A percentile compares a stretch with the other conserved stretches of the same genome.
These are phyloP conservation scores for Aspergillus biplanus DNA, from an alignment of 495 filamentous ascomycete genomes.

Conservation along the genomic window DNA sequence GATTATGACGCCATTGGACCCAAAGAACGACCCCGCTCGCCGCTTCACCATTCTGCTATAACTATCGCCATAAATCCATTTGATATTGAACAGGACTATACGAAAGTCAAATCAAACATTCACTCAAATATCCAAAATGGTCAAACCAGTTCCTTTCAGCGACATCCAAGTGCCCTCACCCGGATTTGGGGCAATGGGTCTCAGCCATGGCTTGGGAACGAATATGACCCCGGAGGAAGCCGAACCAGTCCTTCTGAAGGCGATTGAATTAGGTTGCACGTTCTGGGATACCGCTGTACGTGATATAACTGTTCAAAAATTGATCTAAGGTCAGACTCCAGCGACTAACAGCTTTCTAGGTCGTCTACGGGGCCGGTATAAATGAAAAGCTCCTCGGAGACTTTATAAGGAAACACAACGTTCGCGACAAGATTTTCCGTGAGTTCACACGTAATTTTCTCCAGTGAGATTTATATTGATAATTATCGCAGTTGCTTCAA, in stretches of 20 bases:
- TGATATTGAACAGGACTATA: not conserved
- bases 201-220: slow-evolving; percentile 46
- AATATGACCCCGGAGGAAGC: slow-evolving; percentile 49
- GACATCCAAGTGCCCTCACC: slow-evolving; percentile 44
- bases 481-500: slow-evolving; percentile 46
- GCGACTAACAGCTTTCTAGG: slow-evolving; percentile 24
- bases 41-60: too few species aligned
- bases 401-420: slow-evolving; percentile 56
- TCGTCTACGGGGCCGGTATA: slow-evolving; percentile 51
- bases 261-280: slow-evolving; percentile 54
- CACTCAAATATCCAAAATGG: slow-evolving; percentile 35
- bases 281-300: slow-evolving; percentile 58
- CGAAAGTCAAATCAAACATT: not conserved
- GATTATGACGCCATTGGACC: too few species aligned
- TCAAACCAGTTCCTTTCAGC: slow-evolving; percentile 46
- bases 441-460: slow-evolving; percentile 4
- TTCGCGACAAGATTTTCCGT: slow-evolving; percentile 53
- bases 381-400: slow-evolving; percentile 57
- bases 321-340: not conserved
- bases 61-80: too few species aligned
- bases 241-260: slow-evolving; percentile 54
- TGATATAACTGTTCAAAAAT: not conserved
- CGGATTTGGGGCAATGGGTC: slow-evolving; percentile 52
- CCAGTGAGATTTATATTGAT: not conserved
- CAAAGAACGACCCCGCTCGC: too few species aligned